A percentile compares a stretch with the other conserved stretches of the same genome.
Evolutionary conservation across 495 filamentous ascomycete species (phyloP).

Genomic region (Daldinia childiae): DNA sequence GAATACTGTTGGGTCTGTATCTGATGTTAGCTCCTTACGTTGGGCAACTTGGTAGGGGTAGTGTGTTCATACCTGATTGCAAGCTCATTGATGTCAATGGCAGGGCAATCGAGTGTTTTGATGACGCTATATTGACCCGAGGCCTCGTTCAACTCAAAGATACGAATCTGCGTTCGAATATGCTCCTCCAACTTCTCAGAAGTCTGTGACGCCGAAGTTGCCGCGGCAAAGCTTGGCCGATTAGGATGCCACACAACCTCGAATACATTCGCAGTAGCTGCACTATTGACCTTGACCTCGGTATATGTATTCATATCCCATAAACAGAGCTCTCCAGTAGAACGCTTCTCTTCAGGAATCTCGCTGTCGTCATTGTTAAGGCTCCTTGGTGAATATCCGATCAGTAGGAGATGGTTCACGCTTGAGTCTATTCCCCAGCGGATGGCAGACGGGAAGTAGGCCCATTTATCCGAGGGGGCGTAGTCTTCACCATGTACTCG

Average conservation of each 20-base stretch:
- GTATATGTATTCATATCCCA: slow-evolving; percentile 69
- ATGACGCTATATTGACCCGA: slow-evolving; percentile 49
- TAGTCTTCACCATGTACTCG: slow-evolving; percentile 56
- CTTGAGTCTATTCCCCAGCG: slow-evolving; percentile 69
- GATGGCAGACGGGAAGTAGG: slow-evolving; percentile 74
- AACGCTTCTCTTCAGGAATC: slow-evolving; percentile 60
- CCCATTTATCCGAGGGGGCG: slow-evolving; percentile 61
- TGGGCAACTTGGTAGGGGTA: slow-evolving; percentile 49
- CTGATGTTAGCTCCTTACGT: slow-evolving; percentile 52
- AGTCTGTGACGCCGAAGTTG: slow-evolving; percentile 63
- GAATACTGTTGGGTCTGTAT: slow-evolving; percentile 53
- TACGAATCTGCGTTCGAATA: slow-evolving; percentile 60
- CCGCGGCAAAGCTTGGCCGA: slow-evolving; percentile 65
- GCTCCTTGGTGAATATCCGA: slow-evolving; percentile 76
- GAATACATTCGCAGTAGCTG: slow-evolving; percentile 76
- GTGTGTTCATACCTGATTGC: slow-evolving; percentile 60
- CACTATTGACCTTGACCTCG: slow-evolving; percentile 56
- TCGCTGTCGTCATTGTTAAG: slow-evolving; percentile 61
- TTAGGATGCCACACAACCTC: slow-evolving; percentile 81
- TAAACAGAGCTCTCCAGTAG: slow-evolving; percentile 74
- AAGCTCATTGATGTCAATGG: slow-evolving; percentile 88
- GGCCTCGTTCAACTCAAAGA: slow-evolving; percentile 51
- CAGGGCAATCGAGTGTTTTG: slow-evolving; percentile 72
- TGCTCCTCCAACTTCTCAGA: slow-evolving; percentile 53
- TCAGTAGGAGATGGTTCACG: slow-evolving; percentile 70